Conservation (phyloP, 2,329 filamentous ascomycete genomes). For the Neonectria faginata region DNA sequence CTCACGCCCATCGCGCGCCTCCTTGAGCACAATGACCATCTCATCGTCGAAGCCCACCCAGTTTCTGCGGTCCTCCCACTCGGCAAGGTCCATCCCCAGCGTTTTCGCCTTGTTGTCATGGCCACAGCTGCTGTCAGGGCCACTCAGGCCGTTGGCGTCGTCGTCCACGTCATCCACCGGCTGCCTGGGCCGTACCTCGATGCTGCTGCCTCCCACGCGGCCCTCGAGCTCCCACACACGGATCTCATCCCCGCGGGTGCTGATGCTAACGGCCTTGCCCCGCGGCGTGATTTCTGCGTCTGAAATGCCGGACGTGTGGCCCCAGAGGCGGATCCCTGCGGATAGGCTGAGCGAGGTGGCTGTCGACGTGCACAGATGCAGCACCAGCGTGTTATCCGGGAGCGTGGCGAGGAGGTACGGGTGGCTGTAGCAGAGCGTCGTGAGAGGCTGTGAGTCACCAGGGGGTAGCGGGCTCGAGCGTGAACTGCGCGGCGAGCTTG, state of each 20-base stretch:
- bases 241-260: slow-evolving; percentile 80
- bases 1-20: slow-evolving; percentile 74
- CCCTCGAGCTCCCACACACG: slow-evolving; percentile 92
- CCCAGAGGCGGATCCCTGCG: slow-evolving; percentile 82
- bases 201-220: slow-evolving; percentile 65
- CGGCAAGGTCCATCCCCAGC: slow-evolving; percentile 27
- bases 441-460: slow-evolving; percentile 55
- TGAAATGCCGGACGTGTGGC: slow-evolving; percentile 90
- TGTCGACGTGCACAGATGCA: slow-evolving; percentile 84
- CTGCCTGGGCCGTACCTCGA: slow-evolving; percentile 61
- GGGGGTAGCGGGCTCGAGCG: slow-evolving; percentile 19
- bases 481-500: slow-evolving; percentile 9
- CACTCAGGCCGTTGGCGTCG: slow-evolving; percentile 7
- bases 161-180: slow-evolving; percentile 34
- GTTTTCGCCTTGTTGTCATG: slow-evolving; percentile 9
- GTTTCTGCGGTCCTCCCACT: slow-evolving; percentile 62
- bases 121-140: slow-evolving; percentile 13
- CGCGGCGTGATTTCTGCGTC: slow-evolving; percentile 85
- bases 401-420: slow-evolving; percentile 88
- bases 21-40: slow-evolving; percentile 87
- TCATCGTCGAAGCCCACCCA: slow-evolving; percentile 94
- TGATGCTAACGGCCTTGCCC: slow-evolving; percentile 92
- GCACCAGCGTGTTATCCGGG: slow-evolving; percentile 86
- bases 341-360: slow-evolving; percentile 75
- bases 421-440: slow-evolving; percentile 76